A percentile compares a stretch with the other conserved stretches of the same genome.
These are phyloP conservation scores for Picea sitchensis DNA, from an alignment of 75 land plant species.

Conservation along the genomic window DNA sequence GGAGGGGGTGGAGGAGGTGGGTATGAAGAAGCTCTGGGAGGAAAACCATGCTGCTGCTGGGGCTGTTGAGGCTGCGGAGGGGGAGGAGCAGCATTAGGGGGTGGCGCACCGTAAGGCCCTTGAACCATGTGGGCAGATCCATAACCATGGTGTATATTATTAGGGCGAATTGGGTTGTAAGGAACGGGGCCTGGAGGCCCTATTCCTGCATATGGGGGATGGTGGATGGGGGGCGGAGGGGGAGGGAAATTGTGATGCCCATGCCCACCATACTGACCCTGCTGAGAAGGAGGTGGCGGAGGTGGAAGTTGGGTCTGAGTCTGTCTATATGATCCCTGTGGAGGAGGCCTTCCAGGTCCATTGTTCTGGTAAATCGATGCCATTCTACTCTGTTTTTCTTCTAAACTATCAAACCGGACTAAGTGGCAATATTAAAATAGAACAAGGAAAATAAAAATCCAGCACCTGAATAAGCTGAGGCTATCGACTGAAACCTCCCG, in stretches of 20 bases:
- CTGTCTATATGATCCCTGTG: background rate
- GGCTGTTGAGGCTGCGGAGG: slow-evolving; percentile 1
- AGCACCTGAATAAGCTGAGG: too few relatives aligned
- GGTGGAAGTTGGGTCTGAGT: slow-evolving; percentile 4
- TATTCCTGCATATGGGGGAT: background rate
- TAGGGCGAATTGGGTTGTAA: slow-evolving; percentile 3
- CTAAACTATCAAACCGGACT: too few relatives aligned
- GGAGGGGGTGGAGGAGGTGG: slow-evolving; percentile 20
- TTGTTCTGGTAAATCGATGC: slow-evolving; percentile 12
- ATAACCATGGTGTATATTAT: background rate
- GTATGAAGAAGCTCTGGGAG: slow-evolving; percentile 16
- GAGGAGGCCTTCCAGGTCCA: slow-evolving; percentile 13
- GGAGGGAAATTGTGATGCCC: background rate
- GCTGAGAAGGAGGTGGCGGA: slow-evolving; percentile 1
- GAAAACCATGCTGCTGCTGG: slow-evolving; percentile 5
- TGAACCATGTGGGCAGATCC: slow-evolving; percentile 14
- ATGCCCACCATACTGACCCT: background rate
- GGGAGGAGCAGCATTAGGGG: background rate
- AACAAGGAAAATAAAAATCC: too few relatives aligned
- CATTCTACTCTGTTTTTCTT: background rate
- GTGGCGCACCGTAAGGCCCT: slow-evolving; percentile 1
- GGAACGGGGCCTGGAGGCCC: background rate
- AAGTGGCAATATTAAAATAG: too few relatives aligned
- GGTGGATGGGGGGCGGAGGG: background rate
- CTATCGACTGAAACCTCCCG: too few relatives aligned